phyloP scores from a whole-genome alignment of 1,284 basidiomycete genomes.

The Bjerkandera adusta region DNA sequence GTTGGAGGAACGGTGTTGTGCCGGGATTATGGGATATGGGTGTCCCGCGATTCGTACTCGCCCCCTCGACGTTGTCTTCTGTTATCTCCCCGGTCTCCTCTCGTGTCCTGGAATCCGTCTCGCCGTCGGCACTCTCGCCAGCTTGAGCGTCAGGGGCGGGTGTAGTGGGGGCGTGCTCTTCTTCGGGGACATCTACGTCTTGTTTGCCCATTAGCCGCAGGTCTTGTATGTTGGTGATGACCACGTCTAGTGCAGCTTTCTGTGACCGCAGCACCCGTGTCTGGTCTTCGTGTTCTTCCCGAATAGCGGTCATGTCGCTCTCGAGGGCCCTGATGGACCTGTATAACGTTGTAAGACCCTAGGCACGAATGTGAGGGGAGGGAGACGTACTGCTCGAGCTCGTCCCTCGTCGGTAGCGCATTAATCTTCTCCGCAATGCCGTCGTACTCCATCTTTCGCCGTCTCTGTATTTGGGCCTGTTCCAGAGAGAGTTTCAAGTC shows the following conservation, averaged over 20 bases:
- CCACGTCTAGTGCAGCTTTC: slow-evolving; percentile 60
- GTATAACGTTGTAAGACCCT: slow-evolving; percentile 1
- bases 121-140: slow-evolving; percentile 22
- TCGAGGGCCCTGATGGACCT: slow-evolving; percentile 71
- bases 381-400: slow-evolving; percentile 63
- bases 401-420: slow-evolving; percentile 68
- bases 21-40: slow-evolving; percentile 34
- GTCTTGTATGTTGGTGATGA: slow-evolving; percentile 58
- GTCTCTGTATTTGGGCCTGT: slow-evolving; percentile 70
- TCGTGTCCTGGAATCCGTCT: slow-evolving; percentile 12
- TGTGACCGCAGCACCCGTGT: slow-evolving; percentile 63
- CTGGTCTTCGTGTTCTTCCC: slow-evolving; percentile 70
- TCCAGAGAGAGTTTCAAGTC: slow-evolving; percentile 72
- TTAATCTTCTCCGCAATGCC: slow-evolving; percentile 78
- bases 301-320: slow-evolving; percentile 74
- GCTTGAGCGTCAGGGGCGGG: slow-evolving; percentile 46
- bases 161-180: no score
- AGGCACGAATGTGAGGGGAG: not conserved
- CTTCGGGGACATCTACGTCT: slow-evolving; percentile 44
- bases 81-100: slow-evolving; percentile 15
- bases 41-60: slow-evolving; percentile 34
- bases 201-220: slow-evolving; percentile 63
- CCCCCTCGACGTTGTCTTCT: slow-evolving; percentile 2
- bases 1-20: slow-evolving; percentile 33
- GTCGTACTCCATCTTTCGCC: slow-evolving; percentile 82